phyloP scores from a whole-genome alignment of 257 asterid species.

The Solanum microdontum region DNA sequence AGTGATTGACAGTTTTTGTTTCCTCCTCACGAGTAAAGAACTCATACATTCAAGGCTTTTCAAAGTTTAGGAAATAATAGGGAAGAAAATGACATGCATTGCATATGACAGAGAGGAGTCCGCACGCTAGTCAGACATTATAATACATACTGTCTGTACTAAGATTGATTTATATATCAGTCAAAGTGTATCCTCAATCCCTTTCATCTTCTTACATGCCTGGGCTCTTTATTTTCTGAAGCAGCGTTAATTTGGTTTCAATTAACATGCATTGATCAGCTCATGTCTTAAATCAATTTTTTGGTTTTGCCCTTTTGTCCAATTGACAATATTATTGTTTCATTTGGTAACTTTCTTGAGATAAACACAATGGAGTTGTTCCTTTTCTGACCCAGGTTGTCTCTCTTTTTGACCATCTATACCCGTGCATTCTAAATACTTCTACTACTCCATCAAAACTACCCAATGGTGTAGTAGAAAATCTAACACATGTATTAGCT shows the following conservation, averaged over 20 bases:
- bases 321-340: not conserved
- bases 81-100: not conserved
- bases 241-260: not conserved
- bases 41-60: not conserved
- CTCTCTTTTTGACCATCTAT: not conserved
- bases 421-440: not conserved
- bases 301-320: not conserved
- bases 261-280: not conserved
- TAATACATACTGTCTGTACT: not conserved
- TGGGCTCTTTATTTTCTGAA: not conserved
- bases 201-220: not conserved
- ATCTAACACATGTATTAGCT: not conserved
- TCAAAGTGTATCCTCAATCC: not conserved
- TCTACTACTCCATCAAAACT: not conserved
- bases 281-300: not conserved
- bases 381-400: not conserved
- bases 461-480: not conserved
- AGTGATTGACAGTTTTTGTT: not conserved
- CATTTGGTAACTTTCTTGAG: not conserved
- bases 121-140: not conserved
- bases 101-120: not conserved
- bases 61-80: not conserved
- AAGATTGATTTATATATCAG: not conserved
- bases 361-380: not conserved
- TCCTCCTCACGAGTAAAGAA: not conserved